phyloP scores from a whole-genome alignment of 352 stramenopile species.

The Phytopythium helicoides region DNA sequence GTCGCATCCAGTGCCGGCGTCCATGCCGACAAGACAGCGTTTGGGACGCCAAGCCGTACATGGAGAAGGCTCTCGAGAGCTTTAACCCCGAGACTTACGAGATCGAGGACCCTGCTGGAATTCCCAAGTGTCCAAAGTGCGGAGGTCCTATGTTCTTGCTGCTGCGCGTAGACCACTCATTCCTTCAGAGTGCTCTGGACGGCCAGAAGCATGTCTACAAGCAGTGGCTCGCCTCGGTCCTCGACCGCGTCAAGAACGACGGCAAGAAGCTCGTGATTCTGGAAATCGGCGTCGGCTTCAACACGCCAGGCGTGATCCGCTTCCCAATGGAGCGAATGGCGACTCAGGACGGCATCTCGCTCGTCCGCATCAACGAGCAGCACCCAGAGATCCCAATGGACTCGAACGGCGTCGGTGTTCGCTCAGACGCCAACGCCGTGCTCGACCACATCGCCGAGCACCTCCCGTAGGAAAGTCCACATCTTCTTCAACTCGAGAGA shows the following conservation, averaged over 20 bases:
- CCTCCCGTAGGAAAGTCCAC: no score
- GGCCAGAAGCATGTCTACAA: conserved; percentile 32
- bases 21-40: conserved; percentile 45
- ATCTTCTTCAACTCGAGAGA: no score
- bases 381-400: conserved; percentile 56
- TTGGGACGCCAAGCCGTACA: conserved; percentile 47
- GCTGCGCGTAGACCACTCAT: conserved; percentile 44
- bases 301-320: conserved; percentile 60
- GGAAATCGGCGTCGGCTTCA: conserved; percentile 70
- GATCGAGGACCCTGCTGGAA: conserved; percentile 43
- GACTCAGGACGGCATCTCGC: conserved; percentile 31
- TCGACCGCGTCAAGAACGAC: conserved; percentile 27
- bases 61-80: conserved; percentile 44
- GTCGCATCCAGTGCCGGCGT: conserved; percentile 47
- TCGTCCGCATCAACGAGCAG: conserved; percentile 59
- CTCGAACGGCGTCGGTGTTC: conserved; percentile 41
- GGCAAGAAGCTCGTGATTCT: conserved; percentile 67
- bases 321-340: conserved; percentile 57
- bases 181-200: conserved; percentile 44
- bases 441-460: conserved; percentile 29
- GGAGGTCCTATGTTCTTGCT: conserved; percentile 47
- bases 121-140: conserved; percentile 52
- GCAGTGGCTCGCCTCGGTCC: conserved; percentile 29
- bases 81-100: conserved; percentile 56
- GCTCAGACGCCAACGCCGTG: conserved; percentile 40